phyloP scores from a whole-genome alignment of 2,329 filamentous ascomycete genomes.

The Alternaria incomplexa region DNA sequence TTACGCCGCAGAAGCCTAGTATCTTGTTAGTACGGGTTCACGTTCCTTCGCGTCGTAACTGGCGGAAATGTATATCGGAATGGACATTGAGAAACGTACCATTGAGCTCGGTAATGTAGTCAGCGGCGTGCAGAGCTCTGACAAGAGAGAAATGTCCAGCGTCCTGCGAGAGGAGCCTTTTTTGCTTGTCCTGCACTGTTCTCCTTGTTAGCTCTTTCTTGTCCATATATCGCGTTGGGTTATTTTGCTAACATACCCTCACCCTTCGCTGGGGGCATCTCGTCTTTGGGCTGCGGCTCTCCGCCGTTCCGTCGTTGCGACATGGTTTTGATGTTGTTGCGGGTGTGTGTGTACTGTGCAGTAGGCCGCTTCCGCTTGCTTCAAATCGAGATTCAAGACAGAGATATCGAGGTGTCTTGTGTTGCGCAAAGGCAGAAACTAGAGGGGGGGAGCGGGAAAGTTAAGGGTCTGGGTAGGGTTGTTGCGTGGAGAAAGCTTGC shows the following conservation, averaged over 20 bases:
- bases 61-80: neutral
- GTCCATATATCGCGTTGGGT: neutral
- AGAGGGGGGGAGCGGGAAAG: neutral
- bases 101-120: constrained; percentile 84
- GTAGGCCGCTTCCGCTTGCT: constrained; percentile 8
- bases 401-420: neutral
- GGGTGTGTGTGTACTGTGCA: constrained; percentile 17
- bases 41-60: neutral
- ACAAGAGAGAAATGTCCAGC: constrained; percentile 72
- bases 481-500: constrained; percentile 1
- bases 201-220: constrained; percentile 9
- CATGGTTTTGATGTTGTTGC: constrained; percentile 1
- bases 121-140: constrained; percentile 73
- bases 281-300: constrained; percentile 48
- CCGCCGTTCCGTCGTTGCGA: constrained; percentile 14
- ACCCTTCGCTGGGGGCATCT: constrained; percentile 45
- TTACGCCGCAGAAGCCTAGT: constrained; percentile 81
- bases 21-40: neutral
- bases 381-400: neutral
- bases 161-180: constrained; percentile 71
- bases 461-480: neutral
- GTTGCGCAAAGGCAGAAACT: neutral
- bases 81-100: constrained; percentile 49
- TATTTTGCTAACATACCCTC: constrained; percentile 47
- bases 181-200: constrained; percentile 75